Evolutionary conservation across 164 flowering plant species (phyloP), one percentile per base, ranked within the genome.

Genomic region (Piper longum): DNA sequence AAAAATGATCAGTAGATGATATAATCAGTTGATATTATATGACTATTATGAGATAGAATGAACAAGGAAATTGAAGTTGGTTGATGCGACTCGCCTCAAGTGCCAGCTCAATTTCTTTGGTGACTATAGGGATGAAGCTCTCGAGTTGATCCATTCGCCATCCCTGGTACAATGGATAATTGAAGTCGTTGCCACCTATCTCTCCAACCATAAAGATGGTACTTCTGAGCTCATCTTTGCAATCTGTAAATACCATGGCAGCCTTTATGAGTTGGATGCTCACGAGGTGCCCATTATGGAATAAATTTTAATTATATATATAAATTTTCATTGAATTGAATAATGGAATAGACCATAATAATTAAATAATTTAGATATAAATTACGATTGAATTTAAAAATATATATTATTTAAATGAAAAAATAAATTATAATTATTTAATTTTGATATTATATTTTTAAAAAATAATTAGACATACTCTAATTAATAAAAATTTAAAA

Each of bases 161-260:
- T 57, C 59, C 59, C 13, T 57, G 59, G 3, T 1, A 19, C 2
- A 57, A 57, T 8, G 66, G 57, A 2, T 64, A 40, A 44, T 71
- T 69, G 65, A 66, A 71, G 40, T 78, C 81, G 52, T 78, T 78
- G 2, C 69, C 75, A 11, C 81, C 79, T 26, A 75, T 78, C 68
- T 78, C 79, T 41, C 81, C 81, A 54, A 75, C 64, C 1, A 78
- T 45, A 60, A 78, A 44, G 7, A 78, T 58, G 5, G 77, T 60
- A 0, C 41, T 69, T 16, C 39, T 40, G 4, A 78, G 43, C 7
- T 60, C 16, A 13, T 64, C 56, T 0, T 52, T 1, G 63, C 78
- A 75, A 7, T 57, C 59, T 57, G 59, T 19, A 0, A 56, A 16
- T 16, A 51, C 54, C 16, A 51, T 5, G 9, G 16, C 36, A 19